Conservation (phyloP, 2,329 filamentous ascomycete genomes). For the Pestalotiopsis sp. region DNA sequence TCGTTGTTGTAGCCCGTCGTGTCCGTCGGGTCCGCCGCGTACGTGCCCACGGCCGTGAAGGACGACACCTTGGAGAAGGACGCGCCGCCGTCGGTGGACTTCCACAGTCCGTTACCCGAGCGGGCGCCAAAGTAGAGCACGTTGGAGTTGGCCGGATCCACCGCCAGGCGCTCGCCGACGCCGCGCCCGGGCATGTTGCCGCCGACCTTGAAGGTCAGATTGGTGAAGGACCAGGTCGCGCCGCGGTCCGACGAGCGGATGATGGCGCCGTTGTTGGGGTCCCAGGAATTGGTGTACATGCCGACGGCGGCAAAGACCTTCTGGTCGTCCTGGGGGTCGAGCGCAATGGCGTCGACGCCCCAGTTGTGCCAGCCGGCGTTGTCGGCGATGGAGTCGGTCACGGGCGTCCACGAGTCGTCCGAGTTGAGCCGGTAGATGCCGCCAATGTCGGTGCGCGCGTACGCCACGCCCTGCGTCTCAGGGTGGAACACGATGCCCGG, state of each 20-base stretch:
- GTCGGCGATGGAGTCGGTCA: constrained; percentile 49
- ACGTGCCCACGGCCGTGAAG: constrained; percentile 54
- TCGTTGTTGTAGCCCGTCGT: constrained; percentile 46
- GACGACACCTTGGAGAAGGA: constrained; percentile 54
- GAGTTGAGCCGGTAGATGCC: constrained; percentile 57
- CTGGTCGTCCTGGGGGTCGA: constrained; percentile 54
- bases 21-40: constrained; percentile 45
- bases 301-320: constrained; percentile 57
- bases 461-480: constrained; percentile 50
- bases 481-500: constrained; percentile 60
- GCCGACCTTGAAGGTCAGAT: constrained; percentile 60
- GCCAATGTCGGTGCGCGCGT: constrained; percentile 59
- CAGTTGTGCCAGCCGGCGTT: constrained; percentile 53
- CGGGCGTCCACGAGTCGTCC: constrained; percentile 56
- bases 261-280: constrained; percentile 57
- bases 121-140: constrained; percentile 61
- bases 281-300: constrained; percentile 62
- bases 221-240: constrained; percentile 49
- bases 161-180: constrained; percentile 58
- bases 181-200: constrained; percentile 65
- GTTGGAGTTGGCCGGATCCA: constrained; percentile 58
- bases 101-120: constrained; percentile 61
- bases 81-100: constrained; percentile 56
- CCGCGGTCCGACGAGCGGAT: constrained; percentile 56
- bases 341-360: constrained; percentile 58